Evolutionary conservation across 1,139 yeast species (phyloP), one percentile per base, ranked within the genome.

Genomic region (Hyphopichia buzzinii): DNA sequence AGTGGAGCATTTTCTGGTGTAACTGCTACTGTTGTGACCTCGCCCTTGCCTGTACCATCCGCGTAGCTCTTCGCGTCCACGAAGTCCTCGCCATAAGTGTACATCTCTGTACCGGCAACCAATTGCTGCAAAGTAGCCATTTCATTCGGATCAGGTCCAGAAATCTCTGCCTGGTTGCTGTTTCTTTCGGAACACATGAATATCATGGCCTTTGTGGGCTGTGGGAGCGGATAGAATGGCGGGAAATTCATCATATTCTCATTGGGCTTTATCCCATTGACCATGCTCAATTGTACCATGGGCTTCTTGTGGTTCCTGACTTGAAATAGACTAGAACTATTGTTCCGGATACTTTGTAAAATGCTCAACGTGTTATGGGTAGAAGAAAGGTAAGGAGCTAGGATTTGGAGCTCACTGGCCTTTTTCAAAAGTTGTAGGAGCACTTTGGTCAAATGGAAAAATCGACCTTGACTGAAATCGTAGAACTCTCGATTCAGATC

Each of bases 221-320:
- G 23, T 3, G 62, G 61, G 15, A 47, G 33, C 0, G 58, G 58
- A 27, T 53, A 47, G 40, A 57, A 54, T 1, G 62, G 61, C 3
- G 54, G 53, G 29, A 31, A 52, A 32, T 57, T 57, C 62, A 57
- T 55, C 59, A 57, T 57, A 33, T 57, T 57, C 19, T 41, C 35
- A 16, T 48, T 48, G 1, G 62, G 60, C 3, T 48, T 39, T n/a
- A 55, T 44, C 1, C 58, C 59, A 28, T 52, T 53, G 12, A 48
- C 40, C 1, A 37, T 36, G 22, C 46, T 34, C 23, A 41, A 31
- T 17, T 42, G 42, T 17, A 42, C 31, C 28, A 46, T 29, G 8
- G 38, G 37, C 22, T 35, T 43, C 17, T 19, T 19, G 17, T 33
- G 29, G 8, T 38, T 39, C 33, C 46, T 50, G 7, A 40, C 31